A percentile compares a stretch with the other conserved stretches of the same genome.
These are phyloP conservation scores for Alloascoidea hylecoeti DNA, from an alignment of 805 yeast genomes.

Conservation along the genomic window DNA sequence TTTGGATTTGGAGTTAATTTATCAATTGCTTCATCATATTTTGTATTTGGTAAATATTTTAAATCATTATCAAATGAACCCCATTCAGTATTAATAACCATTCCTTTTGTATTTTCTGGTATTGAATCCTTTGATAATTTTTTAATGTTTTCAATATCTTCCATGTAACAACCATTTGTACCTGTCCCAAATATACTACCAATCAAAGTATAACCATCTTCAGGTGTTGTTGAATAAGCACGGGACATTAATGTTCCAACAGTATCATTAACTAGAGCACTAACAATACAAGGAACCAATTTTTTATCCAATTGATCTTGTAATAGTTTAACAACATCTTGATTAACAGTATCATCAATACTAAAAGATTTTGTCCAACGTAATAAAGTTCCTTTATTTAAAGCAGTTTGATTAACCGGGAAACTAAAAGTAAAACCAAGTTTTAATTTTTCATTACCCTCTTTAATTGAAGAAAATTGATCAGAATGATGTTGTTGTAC, in stretches of 20 bases:
- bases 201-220: conserved; percentile 54
- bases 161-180: conserved; percentile 91
- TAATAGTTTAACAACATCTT: conserved; percentile 63
- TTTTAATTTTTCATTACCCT: conserved; percentile 28
- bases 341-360: conserved; percentile 71
- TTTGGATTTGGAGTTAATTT: conserved; percentile 67
- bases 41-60: conserved; percentile 60
- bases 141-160: conserved; percentile 54
- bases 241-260: conserved; percentile 88
- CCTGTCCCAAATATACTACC: conserved; percentile 97
- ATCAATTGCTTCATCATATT: conserved; percentile 65
- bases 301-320: conserved; percentile 54
- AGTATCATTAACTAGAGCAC: conserved; percentile 91
- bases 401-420: conserved; percentile 79
- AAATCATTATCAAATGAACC: conserved; percentile 89
- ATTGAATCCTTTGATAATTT: conserved; percentile 43
- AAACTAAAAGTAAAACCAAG: conserved; percentile 91
- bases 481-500: conserved; percentile 52
- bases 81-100: conserved; percentile 96
- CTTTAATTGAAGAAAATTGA: conserved; percentile 16
- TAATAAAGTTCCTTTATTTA: conserved; percentile 65
- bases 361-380: conserved; percentile 97
- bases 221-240: conserved; percentile 54
- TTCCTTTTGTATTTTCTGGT: conserved; percentile 17
- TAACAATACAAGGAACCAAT: conserved; percentile 44